A percentile compares a stretch with the other conserved stretches of the same genome.
phyloP scores from a whole-genome alignment of 768 basidiomycete species.

The Lyophyllum semitale region DNA sequence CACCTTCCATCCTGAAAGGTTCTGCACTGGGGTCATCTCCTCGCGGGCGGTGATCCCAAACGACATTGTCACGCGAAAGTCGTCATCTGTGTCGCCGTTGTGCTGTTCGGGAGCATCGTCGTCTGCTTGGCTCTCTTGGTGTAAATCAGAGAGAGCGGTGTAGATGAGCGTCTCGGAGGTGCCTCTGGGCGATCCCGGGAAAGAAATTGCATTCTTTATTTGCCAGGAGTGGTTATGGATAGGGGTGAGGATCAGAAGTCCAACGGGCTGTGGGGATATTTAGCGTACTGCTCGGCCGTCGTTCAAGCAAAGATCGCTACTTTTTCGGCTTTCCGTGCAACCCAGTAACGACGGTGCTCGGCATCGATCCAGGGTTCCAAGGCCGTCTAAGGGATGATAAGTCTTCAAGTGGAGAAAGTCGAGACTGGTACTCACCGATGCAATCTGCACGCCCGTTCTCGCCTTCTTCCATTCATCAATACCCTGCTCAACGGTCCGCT shows the following conservation, averaged over 20 bases:
- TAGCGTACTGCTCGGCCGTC: background rate
- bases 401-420: background rate
- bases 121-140: constrained; percentile 27
- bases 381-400: constrained; percentile 31
- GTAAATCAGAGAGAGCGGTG: constrained; percentile 43
- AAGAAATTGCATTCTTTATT: constrained; percentile 58
- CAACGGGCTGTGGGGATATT: constrained; percentile 36
- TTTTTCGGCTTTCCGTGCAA: constrained; percentile 41
- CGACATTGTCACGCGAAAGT: constrained; percentile 37
- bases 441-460: constrained; percentile 60
- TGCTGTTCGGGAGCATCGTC: background rate
- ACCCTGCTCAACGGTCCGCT: constrained; percentile 48
- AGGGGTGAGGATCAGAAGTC: constrained; percentile 52
- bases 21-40: constrained; percentile 38
- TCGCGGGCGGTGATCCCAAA: constrained; percentile 52
- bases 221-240: constrained; percentile 46
- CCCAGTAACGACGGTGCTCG: constrained; percentile 58
- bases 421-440: constrained; percentile 32
- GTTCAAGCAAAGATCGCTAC: constrained; percentile 8
- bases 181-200: constrained; percentile 54
- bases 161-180: constrained; percentile 56
- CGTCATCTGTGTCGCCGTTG: background rate
- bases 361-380: constrained; percentile 57
- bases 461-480: constrained; percentile 56
- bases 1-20: constrained; percentile 50